Evolutionary conservation across 2,329 filamentous ascomycete species (phyloP).

Genomic region (Acrodontium crateriforme): DNA sequence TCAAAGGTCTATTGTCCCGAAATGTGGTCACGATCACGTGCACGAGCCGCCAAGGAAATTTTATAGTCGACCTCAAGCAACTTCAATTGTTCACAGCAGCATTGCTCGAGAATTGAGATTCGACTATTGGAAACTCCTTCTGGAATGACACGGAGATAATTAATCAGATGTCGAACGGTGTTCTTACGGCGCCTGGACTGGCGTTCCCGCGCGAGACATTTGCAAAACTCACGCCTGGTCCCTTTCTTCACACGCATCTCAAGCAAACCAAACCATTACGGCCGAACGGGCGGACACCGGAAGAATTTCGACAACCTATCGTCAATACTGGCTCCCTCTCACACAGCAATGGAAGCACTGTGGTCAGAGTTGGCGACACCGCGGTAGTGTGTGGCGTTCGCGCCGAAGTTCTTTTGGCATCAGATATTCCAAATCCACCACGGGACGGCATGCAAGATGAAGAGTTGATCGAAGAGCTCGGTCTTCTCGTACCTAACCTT

Average conservation of each 20-base stretch:
- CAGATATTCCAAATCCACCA: conserved; percentile 54
- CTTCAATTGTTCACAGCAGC: too few relatives aligned
- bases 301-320: conserved; percentile 56
- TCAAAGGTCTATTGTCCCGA: too few relatives aligned
- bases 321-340: conserved; percentile 74
- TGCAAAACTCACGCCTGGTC: conserved; percentile 76
- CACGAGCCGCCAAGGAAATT: too few relatives aligned
- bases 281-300: conserved; percentile 65
- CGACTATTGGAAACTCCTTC: too few relatives aligned
- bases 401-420: conserved; percentile 65
- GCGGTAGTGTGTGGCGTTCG: conserved; percentile 90
- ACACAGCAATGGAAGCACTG: conserved; percentile 78
- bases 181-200: conserved; percentile 19
- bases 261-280: conserved; percentile 51
- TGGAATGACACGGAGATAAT: too few relatives aligned
- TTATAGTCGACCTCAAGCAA: too few relatives aligned
- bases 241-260: conserved; percentile 82
- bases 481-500: conserved; percentile 82
- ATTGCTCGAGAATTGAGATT: too few relatives aligned
- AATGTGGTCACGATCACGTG: too few relatives aligned
- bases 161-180: conserved; percentile 11
- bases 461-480: conserved; percentile 33
- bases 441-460: conserved; percentile 13
- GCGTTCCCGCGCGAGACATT: conserved; percentile 56
- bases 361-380: conserved; percentile 79